A percentile compares a stretch with the other conserved stretches of the same genome.
phyloP scores from a whole-genome alignment of 2,329 filamentous ascomycete species.

The Purpureocillium takamizusanense region DNA sequence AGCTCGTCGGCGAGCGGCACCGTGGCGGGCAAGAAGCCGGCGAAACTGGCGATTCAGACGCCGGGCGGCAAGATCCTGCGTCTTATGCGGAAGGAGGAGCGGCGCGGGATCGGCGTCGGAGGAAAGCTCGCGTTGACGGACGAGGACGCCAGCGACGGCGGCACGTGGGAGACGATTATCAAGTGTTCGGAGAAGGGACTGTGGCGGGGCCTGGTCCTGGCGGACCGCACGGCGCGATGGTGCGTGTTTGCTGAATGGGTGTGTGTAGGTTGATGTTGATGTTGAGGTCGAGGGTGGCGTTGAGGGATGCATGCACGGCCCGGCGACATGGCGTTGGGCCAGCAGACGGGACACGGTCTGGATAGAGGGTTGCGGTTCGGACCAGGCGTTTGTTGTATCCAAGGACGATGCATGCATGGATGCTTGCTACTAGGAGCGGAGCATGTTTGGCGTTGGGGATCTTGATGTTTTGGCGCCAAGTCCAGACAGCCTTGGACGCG shows the following conservation, averaged over 20 bases:
- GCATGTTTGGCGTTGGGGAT: conserved; percentile 1
- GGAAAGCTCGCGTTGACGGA: conserved; percentile 30
- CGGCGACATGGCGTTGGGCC: background rate
- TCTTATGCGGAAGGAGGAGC: conserved; percentile 71
- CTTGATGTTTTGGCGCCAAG: background rate
- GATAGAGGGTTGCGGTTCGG: background rate
- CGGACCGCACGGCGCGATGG: conserved; percentile 77
- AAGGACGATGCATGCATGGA: background rate
- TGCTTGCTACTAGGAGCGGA: background rate
- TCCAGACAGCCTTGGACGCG: no score
- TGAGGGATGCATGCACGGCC: no score
- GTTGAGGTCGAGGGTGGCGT: background rate
- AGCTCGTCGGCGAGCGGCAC: conserved; percentile 44
- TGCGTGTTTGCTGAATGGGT: conserved; percentile 89
- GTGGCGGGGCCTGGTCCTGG: conserved; percentile 74
- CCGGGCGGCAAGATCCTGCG: conserved; percentile 91
- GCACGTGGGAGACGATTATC: conserved; percentile 82
- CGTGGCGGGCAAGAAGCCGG: conserved; percentile 66
- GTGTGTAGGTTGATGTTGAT: conserved; percentile 40
- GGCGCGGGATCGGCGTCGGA: conserved; percentile 41
- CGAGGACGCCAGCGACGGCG: conserved; percentile 58
- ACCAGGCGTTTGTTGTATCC: background rate
- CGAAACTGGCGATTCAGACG: conserved; percentile 90
- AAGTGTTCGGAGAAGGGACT: conserved; percentile 76
- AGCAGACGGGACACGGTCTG: no score